Percentiles rank a stretch among this genome's conserved stretches.
Evolutionary conservation across 441 rosid genomes (phyloP).

Genomic region (Francoa sonchifolia): DNA sequence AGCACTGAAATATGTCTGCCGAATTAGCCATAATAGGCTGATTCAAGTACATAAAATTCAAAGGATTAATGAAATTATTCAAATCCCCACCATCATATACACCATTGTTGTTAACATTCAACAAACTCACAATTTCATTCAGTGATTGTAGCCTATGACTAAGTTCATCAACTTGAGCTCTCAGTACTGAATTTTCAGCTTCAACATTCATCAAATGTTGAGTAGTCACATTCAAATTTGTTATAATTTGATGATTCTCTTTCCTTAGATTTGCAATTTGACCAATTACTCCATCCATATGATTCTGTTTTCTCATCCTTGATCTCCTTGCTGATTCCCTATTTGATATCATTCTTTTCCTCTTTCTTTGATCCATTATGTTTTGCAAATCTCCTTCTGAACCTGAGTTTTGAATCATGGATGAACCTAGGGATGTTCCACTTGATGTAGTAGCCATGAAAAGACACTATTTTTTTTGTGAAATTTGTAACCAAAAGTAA

Average conservation of each 20-base stretch:
- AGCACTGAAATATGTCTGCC: constrained; percentile 10
- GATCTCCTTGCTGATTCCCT: constrained; percentile 9
- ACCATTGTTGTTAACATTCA: background rate
- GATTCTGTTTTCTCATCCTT: constrained; percentile 9
- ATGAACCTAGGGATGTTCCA: background rate
- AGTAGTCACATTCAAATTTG: background rate
- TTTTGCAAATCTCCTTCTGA: constrained; percentile 3
- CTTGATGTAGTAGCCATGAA: background rate
- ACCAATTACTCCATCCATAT: constrained; percentile 5
- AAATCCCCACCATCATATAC: background rate
- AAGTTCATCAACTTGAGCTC: constrained; percentile 11
- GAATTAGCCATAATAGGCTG: constrained; percentile 12
- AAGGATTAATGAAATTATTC: background rate
- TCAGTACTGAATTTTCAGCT: constrained; percentile 9
- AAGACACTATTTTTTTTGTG: background rate
- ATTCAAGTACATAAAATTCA: background rate
- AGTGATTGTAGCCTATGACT: constrained; percentile 6
- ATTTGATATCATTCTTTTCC: constrained; percentile 10
- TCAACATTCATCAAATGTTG: constrained; percentile 1
- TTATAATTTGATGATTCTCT: constrained; percentile 4
- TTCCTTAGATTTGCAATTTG: background rate
- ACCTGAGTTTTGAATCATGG: background rate
- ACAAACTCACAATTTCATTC: constrained; percentile 7
- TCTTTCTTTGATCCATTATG: constrained; percentile 7
- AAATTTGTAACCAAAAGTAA: background rate